Evolutionary conservation across 495 filamentous ascomycete species (phyloP).

Genomic region (Aspergillus conjunctus): DNA sequence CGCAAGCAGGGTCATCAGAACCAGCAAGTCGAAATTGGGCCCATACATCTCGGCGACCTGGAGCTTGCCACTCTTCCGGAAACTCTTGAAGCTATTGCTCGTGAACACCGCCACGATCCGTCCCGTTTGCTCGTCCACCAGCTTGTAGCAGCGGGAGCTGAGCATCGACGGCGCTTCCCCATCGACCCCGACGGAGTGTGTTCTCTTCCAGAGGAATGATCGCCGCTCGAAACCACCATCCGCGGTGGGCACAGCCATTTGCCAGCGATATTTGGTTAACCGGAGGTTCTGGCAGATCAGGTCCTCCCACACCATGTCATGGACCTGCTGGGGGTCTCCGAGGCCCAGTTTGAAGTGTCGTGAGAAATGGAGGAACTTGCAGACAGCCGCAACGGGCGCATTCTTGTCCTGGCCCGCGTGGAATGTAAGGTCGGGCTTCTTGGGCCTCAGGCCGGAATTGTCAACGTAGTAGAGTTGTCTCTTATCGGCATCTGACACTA

Average conservation of each 20-base stretch:
- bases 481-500: conserved; percentile 27
- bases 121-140: conserved; percentile 33
- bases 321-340: conserved; percentile 28
- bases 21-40: conserved; percentile 27
- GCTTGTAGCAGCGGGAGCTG: conserved; percentile 30
- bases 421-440: conserved; percentile 39
- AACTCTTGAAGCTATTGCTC: conserved; percentile 21
- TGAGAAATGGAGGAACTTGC: conserved; percentile 42
- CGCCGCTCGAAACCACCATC: conserved; percentile 13
- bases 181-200: conserved; percentile 29
- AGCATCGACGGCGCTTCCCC: conserved; percentile 16
- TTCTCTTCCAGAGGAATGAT: conserved; percentile 41
- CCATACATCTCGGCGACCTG: conserved; percentile 27
- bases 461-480: conserved; percentile 32
- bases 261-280: conserved; percentile 31
- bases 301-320: conserved; percentile 30
- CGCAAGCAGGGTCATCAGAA: conserved; percentile 26
- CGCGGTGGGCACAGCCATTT: conserved; percentile 21
- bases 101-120: conserved; percentile 36
- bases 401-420: conserved; percentile 32
- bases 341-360: conserved; percentile 36
- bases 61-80: conserved; percentile 30
- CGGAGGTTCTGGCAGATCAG: conserved; percentile 28
- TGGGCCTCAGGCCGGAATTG: conserved; percentile 30
- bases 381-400: conserved; percentile 31